Conservation (phyloP, 257 asterid species). For the Ophiorrhiza pumila region DNA sequence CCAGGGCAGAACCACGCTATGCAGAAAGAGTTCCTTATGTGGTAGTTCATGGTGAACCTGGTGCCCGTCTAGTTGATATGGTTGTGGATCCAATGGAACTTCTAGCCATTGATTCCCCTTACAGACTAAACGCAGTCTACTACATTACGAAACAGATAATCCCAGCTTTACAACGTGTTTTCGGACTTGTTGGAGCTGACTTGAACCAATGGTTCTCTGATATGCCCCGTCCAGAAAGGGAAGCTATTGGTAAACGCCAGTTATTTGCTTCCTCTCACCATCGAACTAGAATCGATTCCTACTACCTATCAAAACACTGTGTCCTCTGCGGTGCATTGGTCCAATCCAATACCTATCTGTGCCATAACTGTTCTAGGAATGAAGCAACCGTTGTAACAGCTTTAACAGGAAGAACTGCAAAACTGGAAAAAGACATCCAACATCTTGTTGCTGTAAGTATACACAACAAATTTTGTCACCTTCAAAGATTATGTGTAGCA, state of each 20-base stretch:
- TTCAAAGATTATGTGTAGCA: too few relatives aligned
- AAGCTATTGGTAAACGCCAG: slow-evolving; percentile 51
- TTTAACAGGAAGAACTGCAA: slow-evolving; percentile 73
- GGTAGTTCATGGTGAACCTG: slow-evolving; percentile 94
- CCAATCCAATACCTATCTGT: slow-evolving; percentile 60
- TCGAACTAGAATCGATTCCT: slow-evolving; percentile 72
- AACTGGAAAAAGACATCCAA: slow-evolving; percentile 73
- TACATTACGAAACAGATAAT: slow-evolving; percentile 90
- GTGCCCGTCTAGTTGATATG: slow-evolving; percentile 84
- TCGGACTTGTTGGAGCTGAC: slow-evolving; percentile 89
- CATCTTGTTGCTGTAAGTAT: slow-evolving; percentile 87
- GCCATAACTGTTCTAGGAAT: slow-evolving; percentile 55
- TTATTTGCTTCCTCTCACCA: slow-evolving; percentile 40
- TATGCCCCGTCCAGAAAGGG: slow-evolving; percentile 82
- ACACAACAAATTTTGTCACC: not conserved
- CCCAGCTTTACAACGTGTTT: slow-evolving; percentile 85
- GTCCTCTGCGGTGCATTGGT: slow-evolving; percentile 73
- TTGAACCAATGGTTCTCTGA: slow-evolving; percentile 77
- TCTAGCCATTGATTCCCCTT: slow-evolving; percentile 66
- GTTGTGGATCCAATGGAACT: slow-evolving; percentile 86
- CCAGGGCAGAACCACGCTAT: slow-evolving; percentile 93
- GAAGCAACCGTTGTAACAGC: slow-evolving; percentile 61
- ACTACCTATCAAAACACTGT: slow-evolving; percentile 78
- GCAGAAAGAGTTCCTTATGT: slow-evolving; percentile 93
- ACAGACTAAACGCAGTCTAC: slow-evolving; percentile 73